Percentiles rank a stretch among this genome's conserved stretches.
Conservation (phyloP, 352 stramenopile genomes). For the Globisporangium cystogenes region DNA sequence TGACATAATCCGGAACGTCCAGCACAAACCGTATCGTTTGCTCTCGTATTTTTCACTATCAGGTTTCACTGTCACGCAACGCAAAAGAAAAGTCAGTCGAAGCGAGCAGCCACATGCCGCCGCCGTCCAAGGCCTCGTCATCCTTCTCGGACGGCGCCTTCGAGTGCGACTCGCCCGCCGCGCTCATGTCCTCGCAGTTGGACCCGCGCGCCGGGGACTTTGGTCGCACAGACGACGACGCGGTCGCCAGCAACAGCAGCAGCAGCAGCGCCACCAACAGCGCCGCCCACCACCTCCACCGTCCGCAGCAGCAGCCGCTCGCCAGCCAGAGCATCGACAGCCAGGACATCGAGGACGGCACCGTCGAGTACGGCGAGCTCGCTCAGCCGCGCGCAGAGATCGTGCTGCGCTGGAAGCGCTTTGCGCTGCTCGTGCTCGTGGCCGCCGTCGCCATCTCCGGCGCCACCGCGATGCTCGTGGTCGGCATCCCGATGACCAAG, state of each 20-base stretch:
- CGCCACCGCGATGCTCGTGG: slow-evolving; percentile 25
- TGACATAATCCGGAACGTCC: too few relatives aligned
- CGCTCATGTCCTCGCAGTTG: slow-evolving; percentile 13
- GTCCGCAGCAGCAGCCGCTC: neutral
- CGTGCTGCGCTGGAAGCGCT: slow-evolving; percentile 54
- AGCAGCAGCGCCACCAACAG: neutral
- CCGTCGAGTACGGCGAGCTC: too few relatives aligned
- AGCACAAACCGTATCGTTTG: too few relatives aligned
- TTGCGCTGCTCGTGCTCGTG: slow-evolving; percentile 39
- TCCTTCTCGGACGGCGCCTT: slow-evolving; percentile 42
- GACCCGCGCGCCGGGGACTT: slow-evolving; percentile 7
- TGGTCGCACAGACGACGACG: too few relatives aligned
- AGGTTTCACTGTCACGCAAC: too few relatives aligned
- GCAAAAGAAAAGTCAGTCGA: too few relatives aligned
- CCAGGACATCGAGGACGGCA: too few relatives aligned
- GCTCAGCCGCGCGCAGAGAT: slow-evolving; percentile 37
- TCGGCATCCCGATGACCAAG: slow-evolving; percentile 29
- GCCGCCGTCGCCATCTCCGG: slow-evolving; percentile 31
- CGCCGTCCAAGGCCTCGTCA: slow-evolving; percentile 15
- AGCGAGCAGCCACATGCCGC: too few relatives aligned
- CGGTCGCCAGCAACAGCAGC: neutral
- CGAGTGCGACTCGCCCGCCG: slow-evolving; percentile 29
- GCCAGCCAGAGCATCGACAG: too few relatives aligned
- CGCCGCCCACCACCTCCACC: neutral
- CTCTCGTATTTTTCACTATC: too few relatives aligned